Conservation (phyloP, 148 eudicot genomes). For the Amaranthus cruentus region DNA sequence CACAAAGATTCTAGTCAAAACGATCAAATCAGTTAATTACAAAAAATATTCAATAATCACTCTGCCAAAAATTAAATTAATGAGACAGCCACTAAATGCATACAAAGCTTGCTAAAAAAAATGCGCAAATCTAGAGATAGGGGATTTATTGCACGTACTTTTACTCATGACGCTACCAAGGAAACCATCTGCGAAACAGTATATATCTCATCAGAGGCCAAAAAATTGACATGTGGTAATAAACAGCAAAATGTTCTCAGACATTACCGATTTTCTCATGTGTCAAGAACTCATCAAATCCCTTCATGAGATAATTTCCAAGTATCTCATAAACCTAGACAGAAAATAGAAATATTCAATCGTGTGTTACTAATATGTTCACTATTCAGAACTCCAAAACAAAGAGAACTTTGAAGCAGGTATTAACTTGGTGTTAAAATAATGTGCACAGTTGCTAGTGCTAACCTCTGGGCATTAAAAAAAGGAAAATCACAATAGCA, state of each 20-base stretch:
- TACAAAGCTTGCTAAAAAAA: neutral
- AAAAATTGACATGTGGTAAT: neutral
- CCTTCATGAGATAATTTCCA: slow-evolving; percentile 87
- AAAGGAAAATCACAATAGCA: no score
- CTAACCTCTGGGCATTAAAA: neutral
- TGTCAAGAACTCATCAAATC: slow-evolving; percentile 82
- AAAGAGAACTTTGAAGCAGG: neutral
- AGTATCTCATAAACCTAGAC: slow-evolving; percentile 78
- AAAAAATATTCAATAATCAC: no score
- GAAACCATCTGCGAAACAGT: slow-evolving; percentile 70
- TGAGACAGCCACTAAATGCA: neutral
- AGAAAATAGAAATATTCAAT: slow-evolving; percentile 12
- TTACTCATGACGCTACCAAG: slow-evolving; percentile 86
- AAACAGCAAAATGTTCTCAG: neutral
- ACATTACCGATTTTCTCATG: slow-evolving; percentile 71
- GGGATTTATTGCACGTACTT: slow-evolving; percentile 50
- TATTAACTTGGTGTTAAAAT: neutral
- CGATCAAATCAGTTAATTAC: neutral
- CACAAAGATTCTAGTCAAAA: slow-evolving; percentile 61
- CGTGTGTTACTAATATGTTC: neutral
- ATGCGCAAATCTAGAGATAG: neutral
- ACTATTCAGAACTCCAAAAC: neutral
- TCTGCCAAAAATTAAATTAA: neutral
- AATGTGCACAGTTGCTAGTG: neutral
- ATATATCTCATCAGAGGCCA: slow-evolving; percentile 15